These are phyloP conservation scores for Cavenderia fasciculata DNA, from an alignment of 78 protist genomes.

Conservation along the genomic window DNA sequence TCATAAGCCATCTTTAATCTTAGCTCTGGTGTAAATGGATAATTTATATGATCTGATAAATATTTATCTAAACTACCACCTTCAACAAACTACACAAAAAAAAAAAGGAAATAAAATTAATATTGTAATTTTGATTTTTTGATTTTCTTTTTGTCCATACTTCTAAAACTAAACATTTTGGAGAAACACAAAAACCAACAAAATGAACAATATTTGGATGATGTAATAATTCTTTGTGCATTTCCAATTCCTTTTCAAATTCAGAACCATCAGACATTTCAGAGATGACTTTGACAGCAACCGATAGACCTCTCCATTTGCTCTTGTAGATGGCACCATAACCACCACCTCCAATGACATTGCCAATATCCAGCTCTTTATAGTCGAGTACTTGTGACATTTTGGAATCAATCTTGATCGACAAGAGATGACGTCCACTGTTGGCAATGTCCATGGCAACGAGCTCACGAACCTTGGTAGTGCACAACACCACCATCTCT, in stretches of 20 bases:
- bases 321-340: constrained; percentile 69
- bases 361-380: constrained; percentile 48
- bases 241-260: constrained; percentile 72
- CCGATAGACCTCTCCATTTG: constrained; percentile 55
- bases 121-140: too few species aligned
- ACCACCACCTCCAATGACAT: constrained; percentile 73
- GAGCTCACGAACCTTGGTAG: constrained; percentile 56
- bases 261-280: constrained; percentile 56
- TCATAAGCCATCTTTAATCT: constrained; percentile 75
- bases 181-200: constrained; percentile 70
- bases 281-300: constrained; percentile 46
- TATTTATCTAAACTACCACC: constrained; percentile 75
- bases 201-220: constrained; percentile 75
- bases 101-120: too few species aligned
- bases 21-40: constrained; percentile 33
- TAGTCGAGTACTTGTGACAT: constrained; percentile 73
- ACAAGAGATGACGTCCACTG: constrained; percentile 19
- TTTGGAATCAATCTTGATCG: constrained; percentile 57
- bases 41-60: constrained; percentile 2
- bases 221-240: constrained; percentile 73
- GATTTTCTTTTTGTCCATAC: too few species aligned
- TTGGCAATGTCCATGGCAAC: constrained; percentile 41
- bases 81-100: constrained; percentile 35
- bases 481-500: constrained; percentile 59
- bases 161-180: constrained; percentile 56